Evolutionary conservation across 805 yeast genomes (phyloP).

Genomic region (Schizosaccharomyces lindneri): DNA sequence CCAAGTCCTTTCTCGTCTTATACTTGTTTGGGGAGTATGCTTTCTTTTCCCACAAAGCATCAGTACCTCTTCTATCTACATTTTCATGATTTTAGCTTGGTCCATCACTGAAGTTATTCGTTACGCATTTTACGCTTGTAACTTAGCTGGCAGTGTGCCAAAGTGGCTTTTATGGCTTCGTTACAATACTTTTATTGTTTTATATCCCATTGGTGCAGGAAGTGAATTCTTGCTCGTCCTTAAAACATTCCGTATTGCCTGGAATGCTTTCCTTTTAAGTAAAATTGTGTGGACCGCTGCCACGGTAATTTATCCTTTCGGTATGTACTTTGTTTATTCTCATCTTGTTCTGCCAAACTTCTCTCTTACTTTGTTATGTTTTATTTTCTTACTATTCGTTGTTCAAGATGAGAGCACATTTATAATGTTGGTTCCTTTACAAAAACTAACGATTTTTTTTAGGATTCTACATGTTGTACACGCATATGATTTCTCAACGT

Average conservation of each 20-base stretch:
- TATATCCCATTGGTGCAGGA: constrained; percentile 83
- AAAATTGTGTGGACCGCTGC: constrained; percentile 30
- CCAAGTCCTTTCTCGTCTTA: constrained; percentile 66
- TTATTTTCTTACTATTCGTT: neutral
- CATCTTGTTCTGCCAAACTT: neutral
- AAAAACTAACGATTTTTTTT: neutral
- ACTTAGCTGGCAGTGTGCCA: constrained; percentile 33
- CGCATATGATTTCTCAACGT: constrained; percentile 78
- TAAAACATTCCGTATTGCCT: constrained; percentile 48
- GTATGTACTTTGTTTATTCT: constrained; percentile 13
- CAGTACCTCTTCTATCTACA: constrained; percentile 29
- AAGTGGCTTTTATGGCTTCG: constrained; percentile 39
- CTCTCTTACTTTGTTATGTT: no score
- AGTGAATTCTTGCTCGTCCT: constrained; percentile 53
- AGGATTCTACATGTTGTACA: constrained; percentile 45
- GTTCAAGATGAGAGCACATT: neutral
- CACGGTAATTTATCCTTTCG: constrained; percentile 56
- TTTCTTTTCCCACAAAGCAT: constrained; percentile 48
- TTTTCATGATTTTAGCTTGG: constrained; percentile 62
- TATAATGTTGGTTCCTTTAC: neutral
- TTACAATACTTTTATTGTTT: constrained; percentile 54
- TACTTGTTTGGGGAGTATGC: constrained; percentile 65
- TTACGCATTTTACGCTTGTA: constrained; percentile 65
- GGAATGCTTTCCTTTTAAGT: constrained; percentile 20
- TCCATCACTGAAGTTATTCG: constrained; percentile 80